Evolutionary conservation across 169 alveolate species (phyloP).

Genomic region (Plasmodium knowlesi): DNA sequence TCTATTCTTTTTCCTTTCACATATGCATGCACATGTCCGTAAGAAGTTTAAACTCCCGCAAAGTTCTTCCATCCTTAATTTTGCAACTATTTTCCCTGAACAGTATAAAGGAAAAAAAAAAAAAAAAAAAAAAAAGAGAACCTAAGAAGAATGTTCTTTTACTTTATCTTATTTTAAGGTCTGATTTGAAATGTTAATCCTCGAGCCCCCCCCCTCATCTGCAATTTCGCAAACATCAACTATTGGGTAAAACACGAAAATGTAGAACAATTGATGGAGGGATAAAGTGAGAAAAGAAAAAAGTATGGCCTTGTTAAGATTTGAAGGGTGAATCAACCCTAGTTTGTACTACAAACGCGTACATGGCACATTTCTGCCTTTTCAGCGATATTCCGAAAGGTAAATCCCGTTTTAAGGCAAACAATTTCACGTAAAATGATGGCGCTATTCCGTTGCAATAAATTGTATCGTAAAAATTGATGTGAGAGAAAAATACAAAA

Average conservation of each 20-base stretch:
- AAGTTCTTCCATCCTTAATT: neutral
- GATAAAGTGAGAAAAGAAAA: neutral
- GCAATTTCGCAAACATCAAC: neutral
- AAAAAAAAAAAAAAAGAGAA: neutral
- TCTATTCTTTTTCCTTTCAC: neutral
- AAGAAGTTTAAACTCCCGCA: neutral
- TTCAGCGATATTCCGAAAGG: neutral
- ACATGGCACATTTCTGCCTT: neutral
- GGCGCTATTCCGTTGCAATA: neutral
- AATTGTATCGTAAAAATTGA: neutral
- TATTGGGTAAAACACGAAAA: neutral
- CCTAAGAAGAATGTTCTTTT: neutral
- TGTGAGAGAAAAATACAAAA: neutral
- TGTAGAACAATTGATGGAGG: neutral
- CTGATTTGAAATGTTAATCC: neutral
- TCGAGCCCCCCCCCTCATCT: neutral
- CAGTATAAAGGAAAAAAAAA: neutral
- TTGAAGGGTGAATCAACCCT: neutral
- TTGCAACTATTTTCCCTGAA: neutral
- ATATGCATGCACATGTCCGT: neutral
- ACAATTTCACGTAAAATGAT: neutral
- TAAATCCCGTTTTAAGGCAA: neutral
- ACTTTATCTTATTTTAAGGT: neutral
- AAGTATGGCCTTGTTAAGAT: neutral
- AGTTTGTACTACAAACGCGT: neutral